A percentile compares a stretch with the other conserved stretches of the same genome.
Evolutionary conservation across 225 moss, liverwort and hornwort genomes (phyloP).

Genomic region (Straminergon stramineum): DNA sequence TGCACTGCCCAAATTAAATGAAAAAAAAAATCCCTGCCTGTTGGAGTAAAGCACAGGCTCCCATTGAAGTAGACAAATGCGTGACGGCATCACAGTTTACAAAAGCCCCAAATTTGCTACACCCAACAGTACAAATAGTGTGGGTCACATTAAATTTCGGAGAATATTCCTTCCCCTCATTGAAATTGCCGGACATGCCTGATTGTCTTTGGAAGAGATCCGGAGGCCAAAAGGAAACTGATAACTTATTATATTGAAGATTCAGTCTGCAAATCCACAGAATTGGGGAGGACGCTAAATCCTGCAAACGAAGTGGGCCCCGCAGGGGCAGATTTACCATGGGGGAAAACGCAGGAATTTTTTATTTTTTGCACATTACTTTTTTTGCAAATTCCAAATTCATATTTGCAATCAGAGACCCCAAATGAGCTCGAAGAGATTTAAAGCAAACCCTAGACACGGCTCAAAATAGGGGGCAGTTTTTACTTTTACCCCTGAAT

Average conservation of each 20-base stretch:
- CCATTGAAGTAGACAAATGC: background rate
- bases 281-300: no score
- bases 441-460: no score
- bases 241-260: background rate
- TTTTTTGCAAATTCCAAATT: no score
- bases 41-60: background rate
- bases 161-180: background rate
- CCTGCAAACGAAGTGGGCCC: no score
- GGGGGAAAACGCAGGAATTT: no score
- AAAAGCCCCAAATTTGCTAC: background rate
- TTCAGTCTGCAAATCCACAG: background rate
- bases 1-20: background rate
- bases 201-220: background rate
- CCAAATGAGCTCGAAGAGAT: no score
- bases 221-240: background rate
- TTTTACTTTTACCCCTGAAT: no score
- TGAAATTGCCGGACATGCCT: background rate
- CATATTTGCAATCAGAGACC: no score
- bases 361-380: no score
- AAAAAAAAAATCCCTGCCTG: background rate
- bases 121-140: background rate
- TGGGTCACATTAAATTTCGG: background rate
- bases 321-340: no score
- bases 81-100: background rate
- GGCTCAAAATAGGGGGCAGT: no score